Percentiles rank a stretch among this genome's conserved stretches.
phyloP scores from a whole-genome alignment of 148 eudicot species.

The Suaeda aralocaspica region DNA sequence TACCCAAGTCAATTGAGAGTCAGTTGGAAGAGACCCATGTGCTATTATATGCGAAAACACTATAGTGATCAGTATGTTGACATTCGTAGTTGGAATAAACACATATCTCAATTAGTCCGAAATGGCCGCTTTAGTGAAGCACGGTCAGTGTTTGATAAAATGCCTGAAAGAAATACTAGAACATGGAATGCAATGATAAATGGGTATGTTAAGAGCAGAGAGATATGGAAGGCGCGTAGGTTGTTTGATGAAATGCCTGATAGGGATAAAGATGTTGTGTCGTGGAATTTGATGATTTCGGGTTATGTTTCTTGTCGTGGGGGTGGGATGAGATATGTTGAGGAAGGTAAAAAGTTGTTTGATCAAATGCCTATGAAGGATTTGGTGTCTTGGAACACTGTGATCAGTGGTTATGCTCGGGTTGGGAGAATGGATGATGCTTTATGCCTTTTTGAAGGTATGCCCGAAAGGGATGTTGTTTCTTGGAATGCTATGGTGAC shows the following conservation, averaged over 20 bases:
- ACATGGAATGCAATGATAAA: conserved; percentile 48
- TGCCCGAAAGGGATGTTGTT: conserved; percentile 40
- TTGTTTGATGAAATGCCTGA: conserved; percentile 49
- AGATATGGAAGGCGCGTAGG: conserved; percentile 35
- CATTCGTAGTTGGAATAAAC: conserved; percentile 32
- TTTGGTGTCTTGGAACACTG: conserved; percentile 51
- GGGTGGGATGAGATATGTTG: conserved; percentile 27
- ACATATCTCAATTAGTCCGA: conserved; percentile 24
- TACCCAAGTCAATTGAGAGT: conserved; percentile 1
- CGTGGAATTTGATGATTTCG: conserved; percentile 53
- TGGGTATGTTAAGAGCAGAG: conserved; percentile 37
- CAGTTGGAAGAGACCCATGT: conserved; percentile 7
- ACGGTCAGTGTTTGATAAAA: conserved; percentile 30
- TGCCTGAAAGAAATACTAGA: conserved; percentile 32
- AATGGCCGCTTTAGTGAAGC: conserved; percentile 30
- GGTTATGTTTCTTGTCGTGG: conserved; percentile 44
- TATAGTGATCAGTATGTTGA: neutral
- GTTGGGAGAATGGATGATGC: conserved; percentile 49
- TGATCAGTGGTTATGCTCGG: conserved; percentile 51
- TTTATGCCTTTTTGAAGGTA: conserved; percentile 31
- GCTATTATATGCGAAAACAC: conserved; percentile 1
- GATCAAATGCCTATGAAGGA: conserved; percentile 46
- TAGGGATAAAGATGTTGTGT: conserved; percentile 35
- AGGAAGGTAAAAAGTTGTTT: conserved; percentile 42
- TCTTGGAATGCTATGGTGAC: conserved; percentile 52